Evolutionary conservation across 306 rosid species (phyloP), one percentile per base, ranked within the genome.

Genomic region (Glycine soja): DNA sequence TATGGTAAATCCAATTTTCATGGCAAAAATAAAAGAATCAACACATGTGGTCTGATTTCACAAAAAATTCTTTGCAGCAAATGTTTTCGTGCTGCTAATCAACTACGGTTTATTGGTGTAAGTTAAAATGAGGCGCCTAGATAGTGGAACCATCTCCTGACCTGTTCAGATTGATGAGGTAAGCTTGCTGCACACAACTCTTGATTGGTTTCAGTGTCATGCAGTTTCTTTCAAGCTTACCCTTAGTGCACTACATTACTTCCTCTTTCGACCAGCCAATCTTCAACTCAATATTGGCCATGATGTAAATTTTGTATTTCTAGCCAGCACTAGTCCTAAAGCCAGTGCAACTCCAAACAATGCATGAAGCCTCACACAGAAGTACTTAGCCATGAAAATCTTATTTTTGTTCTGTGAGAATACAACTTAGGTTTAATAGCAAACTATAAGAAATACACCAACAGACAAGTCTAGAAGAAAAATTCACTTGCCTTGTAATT

Each of bases 381-480:
- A 94, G 84, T 94, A 92, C 86, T 94, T 94, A 5, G 97, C 98
- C 97, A 91, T 92, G 93, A 94, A 94, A 74, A 94, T 94, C 84
- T 94, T 91, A 50, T 80, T 86, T 38, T 90, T 91, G 87, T 92
- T 95, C 98, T 92, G 93, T 11, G 74, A 40, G 58, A 70, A 63
- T 3, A 64, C 52, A 48, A 9, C 52, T 40, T 38, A 71, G 32
- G 74, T 63, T 80, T 32, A 54, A 15, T 13, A 74, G 19, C 56
- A 76, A 48, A 40, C 3, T 45, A 16, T 0, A 38, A 8, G 61
- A 68, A 77, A 50, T 42, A 50, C 36, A 77, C 12, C 24, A 77
- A n/a, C n/a, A 0, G 16, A 63, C 75, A 68, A 57, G 56, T 38
- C 7, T 38, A 38, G 0, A 38, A 38, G 43, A 38, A 38, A 38